Conservation (phyloP, 2,329 filamentous ascomycete species). For the Xylaria hypoxylon region DNA sequence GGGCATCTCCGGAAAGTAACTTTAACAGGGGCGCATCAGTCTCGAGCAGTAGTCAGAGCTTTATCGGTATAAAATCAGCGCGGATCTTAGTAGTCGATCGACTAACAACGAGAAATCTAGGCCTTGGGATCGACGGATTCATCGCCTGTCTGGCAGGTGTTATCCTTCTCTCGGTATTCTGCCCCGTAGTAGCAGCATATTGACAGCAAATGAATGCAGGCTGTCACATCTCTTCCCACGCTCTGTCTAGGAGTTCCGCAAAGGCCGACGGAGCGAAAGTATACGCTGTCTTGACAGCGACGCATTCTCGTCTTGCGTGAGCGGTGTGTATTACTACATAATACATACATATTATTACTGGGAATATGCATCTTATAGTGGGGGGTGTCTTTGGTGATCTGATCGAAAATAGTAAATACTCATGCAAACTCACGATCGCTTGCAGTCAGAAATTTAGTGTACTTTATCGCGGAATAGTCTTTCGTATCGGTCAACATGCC, state of each 20-base stretch:
- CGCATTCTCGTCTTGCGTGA: background rate
- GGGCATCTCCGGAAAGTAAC: slow-evolving; percentile 2
- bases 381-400: slow-evolving; percentile 10
- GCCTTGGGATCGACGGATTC: slow-evolving; percentile 22
- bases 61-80: slow-evolving; percentile 27
- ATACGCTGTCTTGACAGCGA: slow-evolving; percentile 6
- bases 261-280: background rate
- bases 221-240: background rate
- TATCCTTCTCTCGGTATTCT: slow-evolving; percentile 4
- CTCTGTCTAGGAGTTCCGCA: background rate
- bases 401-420: slow-evolving; percentile 2
- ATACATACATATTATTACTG: background rate
- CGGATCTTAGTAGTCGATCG: slow-evolving; percentile 16
- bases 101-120: slow-evolving; percentile 21
- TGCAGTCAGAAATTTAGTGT: background rate
- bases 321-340: slow-evolving; percentile 15
- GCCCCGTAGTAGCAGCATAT: slow-evolving; percentile 4
- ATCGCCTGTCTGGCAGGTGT: slow-evolving; percentile 7
- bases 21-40: slow-evolving; percentile 1
- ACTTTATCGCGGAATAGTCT: slow-evolving; percentile 4
- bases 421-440: background rate
- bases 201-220: slow-evolving; percentile 14
- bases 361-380: slow-evolving; percentile 10
- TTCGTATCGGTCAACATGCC: background rate
- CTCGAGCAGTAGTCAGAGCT: slow-evolving; percentile 7